Conservation (phyloP, 768 basidiomycete species). For the Dacryopinax primogenitus region DNA sequence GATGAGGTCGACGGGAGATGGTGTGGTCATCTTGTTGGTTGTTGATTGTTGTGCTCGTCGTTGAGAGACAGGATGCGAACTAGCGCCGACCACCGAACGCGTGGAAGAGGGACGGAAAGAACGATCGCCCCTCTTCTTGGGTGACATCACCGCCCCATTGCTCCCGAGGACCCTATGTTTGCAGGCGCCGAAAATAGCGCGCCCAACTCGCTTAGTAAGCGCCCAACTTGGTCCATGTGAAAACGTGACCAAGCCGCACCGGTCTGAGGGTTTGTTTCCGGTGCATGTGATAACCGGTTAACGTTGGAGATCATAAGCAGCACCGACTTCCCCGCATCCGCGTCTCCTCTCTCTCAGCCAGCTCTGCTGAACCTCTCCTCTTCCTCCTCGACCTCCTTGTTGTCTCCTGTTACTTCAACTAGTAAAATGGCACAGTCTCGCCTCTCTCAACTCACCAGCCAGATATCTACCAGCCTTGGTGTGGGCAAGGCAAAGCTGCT, state of each 20-base stretch:
- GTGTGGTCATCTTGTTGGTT: not conserved
- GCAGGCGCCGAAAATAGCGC: too few species aligned
- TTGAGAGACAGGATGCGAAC: not conserved
- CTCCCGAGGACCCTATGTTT: too few species aligned
- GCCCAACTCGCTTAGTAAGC: too few species aligned
- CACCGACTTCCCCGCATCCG: not conserved
- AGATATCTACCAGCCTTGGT: constrained; percentile 11
- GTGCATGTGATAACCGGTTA: not conserved
- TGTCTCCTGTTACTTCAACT: not conserved
- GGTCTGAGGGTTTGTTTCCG: not conserved
- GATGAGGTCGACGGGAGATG: not conserved
- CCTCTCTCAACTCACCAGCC: not conserved
- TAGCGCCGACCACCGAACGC: too few species aligned
- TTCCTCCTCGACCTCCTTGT: not conserved
- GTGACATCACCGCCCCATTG: too few species aligned
- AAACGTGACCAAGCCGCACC: not conserved
- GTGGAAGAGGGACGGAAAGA: too few species aligned
- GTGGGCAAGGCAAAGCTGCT: constrained; percentile 46
- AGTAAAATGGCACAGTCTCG: constrained; percentile 8
- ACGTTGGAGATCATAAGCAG: not conserved
- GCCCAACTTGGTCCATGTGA: not conserved
- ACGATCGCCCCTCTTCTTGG: too few species aligned
- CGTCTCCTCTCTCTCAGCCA: not conserved
- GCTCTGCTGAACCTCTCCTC: not conserved
- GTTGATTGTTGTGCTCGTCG: not conserved